Percentiles rank a stretch among this genome's conserved stretches.
These are phyloP conservation scores for Polyporus tsugae DNA, from an alignment of 1,284 basidiomycete genomes.

Conservation along the genomic window DNA sequence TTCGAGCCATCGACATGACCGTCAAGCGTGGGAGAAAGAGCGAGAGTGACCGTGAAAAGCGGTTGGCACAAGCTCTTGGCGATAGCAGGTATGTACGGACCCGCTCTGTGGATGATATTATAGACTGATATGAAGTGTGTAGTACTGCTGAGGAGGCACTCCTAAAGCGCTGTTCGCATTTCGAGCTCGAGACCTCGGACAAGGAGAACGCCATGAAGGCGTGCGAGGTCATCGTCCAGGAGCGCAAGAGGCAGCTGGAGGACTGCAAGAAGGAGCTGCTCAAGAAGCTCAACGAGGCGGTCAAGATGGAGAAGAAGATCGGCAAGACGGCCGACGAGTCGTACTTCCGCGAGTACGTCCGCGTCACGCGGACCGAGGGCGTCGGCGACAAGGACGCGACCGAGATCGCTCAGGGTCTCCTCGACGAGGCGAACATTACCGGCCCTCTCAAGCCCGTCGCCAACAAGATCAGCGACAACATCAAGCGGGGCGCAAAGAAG, in stretches of 20 bases:
- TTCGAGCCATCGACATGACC: constrained; percentile 89
- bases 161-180: constrained; percentile 93
- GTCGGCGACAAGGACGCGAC: constrained; percentile 82
- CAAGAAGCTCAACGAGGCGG: constrained; percentile 69
- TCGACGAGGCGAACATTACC: constrained; percentile 69
- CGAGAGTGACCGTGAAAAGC: constrained; percentile 90
- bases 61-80: constrained; percentile 86
- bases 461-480: constrained; percentile 44
- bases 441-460: constrained; percentile 39
- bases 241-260: constrained; percentile 81
- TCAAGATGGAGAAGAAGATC: constrained; percentile 73
- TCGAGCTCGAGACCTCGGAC: constrained; percentile 82
- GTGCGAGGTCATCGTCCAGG: constrained; percentile 89
- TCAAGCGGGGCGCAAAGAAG: constrained; percentile 53
- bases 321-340: constrained; percentile 73
- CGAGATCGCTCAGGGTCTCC: constrained; percentile 61
- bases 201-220: constrained; percentile 87
- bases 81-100: constrained; percentile 77
- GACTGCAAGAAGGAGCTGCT: constrained; percentile 83
- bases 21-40: constrained; percentile 87
- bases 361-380: constrained; percentile 71
- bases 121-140: constrained; percentile 9
- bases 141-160: constrained; percentile 91
- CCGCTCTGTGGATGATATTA: not conserved
- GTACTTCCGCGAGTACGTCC: constrained; percentile 80